Percentiles rank a stretch among this genome's conserved stretches.
phyloP scores from a whole-genome alignment of 257 asterid species.

The Solanum virginianum region DNA sequence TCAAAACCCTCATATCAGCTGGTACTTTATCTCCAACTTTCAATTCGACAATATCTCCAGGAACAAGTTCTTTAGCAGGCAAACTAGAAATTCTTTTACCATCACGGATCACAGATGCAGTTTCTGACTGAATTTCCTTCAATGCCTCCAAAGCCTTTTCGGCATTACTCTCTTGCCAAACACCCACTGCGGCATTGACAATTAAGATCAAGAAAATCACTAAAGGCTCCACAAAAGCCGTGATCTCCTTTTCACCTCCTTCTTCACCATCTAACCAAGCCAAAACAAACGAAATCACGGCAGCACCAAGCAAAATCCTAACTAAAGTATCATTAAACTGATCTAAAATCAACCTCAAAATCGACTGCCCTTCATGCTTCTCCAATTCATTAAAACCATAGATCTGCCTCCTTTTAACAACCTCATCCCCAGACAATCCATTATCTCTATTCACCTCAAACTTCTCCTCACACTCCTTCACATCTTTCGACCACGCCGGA shows the following conservation, averaged over 20 bases:
- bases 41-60: conserved; percentile 93
- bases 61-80: conserved; percentile 92
- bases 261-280: conserved; percentile 94
- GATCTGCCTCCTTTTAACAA: conserved; percentile 59
- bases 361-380: conserved; percentile 90
- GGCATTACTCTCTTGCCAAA: conserved; percentile 99
- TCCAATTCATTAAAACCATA: conserved; percentile 85
- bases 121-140: conserved; percentile 97
- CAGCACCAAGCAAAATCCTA: conserved; percentile 82
- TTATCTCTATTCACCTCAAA: conserved; percentile 39
- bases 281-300: conserved; percentile 86
- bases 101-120: conserved; percentile 71
- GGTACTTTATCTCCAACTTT: conserved; percentile 97
- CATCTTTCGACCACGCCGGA: conserved; percentile 78
- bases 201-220: conserved; percentile 90
- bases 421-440: conserved; percentile 60
- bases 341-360: conserved; percentile 69
- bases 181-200: conserved; percentile 93
- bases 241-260: conserved; percentile 95
- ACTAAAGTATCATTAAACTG: conserved; percentile 94
- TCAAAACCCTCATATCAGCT: conserved; percentile 92
- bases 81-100: conserved; percentile 53
- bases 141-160: conserved; percentile 96
- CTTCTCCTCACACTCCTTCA: conserved; percentile 67
- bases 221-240: conserved; percentile 94